Percentiles rank a stretch among this genome's conserved stretches.
Evolutionary conservation across 2,329 filamentous ascomycete genomes (phyloP).

Genomic region (Aspergillus pseudoterreus): DNA sequence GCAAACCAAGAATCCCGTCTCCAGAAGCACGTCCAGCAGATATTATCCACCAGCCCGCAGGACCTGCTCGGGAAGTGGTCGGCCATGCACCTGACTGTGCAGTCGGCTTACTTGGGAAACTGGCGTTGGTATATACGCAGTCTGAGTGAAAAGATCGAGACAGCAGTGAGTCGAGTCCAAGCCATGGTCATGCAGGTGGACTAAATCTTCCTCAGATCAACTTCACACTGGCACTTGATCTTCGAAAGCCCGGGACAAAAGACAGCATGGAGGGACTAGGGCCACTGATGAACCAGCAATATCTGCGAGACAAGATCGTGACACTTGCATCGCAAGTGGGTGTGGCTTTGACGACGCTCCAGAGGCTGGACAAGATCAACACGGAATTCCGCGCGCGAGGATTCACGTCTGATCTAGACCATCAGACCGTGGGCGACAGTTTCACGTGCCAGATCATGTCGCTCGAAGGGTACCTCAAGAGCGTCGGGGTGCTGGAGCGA

Average conservation of each 20-base stretch:
- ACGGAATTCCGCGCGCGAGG: slow-evolving; percentile 1
- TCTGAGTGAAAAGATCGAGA: slow-evolving; percentile 12
- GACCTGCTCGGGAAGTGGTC: slow-evolving; percentile 4
- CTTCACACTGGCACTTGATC: slow-evolving; percentile 11
- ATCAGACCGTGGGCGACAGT: slow-evolving; percentile 1
- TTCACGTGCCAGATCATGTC: slow-evolving; percentile 7
- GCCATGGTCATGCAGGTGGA: not conserved
- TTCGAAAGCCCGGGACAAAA: not conserved
- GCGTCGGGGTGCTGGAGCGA: slow-evolving; percentile 12
- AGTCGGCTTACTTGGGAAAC: slow-evolving; percentile 10
- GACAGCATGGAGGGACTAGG: not conserved
- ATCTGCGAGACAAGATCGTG: slow-evolving; percentile 8
- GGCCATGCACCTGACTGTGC: slow-evolving; percentile 8
- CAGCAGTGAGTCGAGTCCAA: slow-evolving; percentile 3
- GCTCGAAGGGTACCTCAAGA: slow-evolving; percentile 12
- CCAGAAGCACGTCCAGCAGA: slow-evolving; percentile 6
- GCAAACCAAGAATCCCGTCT: slow-evolving; percentile 5
- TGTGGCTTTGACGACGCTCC: slow-evolving; percentile 7
- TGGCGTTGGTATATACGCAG: slow-evolving; percentile 13
- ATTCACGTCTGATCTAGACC: not conserved
- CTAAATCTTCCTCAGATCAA: slow-evolving; percentile 7
- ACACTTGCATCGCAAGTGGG: slow-evolving; percentile 6
- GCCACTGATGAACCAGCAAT: slow-evolving; percentile 9
- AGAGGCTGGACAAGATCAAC: slow-evolving; percentile 9
- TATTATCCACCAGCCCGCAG: not conserved